Evolutionary conservation across 2,329 filamentous ascomycete species (phyloP).

Genomic region (Chaetomiaceae sp.): DNA sequence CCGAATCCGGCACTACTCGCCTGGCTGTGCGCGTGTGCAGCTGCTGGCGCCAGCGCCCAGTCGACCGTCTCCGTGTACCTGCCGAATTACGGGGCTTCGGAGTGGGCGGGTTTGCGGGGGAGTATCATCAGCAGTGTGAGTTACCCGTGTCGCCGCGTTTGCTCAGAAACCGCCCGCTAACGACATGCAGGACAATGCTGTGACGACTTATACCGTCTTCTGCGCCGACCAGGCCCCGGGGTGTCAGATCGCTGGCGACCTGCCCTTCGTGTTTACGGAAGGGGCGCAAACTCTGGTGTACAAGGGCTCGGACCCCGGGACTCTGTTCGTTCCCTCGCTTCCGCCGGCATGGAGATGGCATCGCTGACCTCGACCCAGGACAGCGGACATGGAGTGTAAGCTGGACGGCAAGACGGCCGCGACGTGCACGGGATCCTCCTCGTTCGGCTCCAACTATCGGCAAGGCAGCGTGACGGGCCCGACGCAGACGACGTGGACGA

Average conservation of each 20-base stretch:
- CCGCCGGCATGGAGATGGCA: not conserved
- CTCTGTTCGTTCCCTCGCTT: constrained; percentile 34
- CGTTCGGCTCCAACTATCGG: constrained; percentile 37
- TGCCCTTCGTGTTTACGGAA: constrained; percentile 45
- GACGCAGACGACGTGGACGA: constrained; percentile 43
- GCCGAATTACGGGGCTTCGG: constrained; percentile 39
- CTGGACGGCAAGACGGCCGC: constrained; percentile 41
- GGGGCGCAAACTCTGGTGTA: constrained; percentile 43
- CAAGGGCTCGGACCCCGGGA: constrained; percentile 40
- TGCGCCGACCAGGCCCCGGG: constrained; percentile 40
- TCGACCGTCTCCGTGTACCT: constrained; percentile 44
- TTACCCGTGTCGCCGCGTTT: not conserved
- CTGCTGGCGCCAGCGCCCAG: constrained; percentile 8
- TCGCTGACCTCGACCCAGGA: constrained; percentile 31
- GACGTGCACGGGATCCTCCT: constrained; percentile 47
- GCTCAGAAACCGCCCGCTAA: not conserved
- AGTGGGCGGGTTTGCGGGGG: constrained; percentile 43
- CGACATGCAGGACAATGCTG: constrained; percentile 33
- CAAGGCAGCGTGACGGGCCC: constrained; percentile 39
- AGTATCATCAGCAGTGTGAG: constrained; percentile 43
- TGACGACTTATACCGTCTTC: constrained; percentile 48
- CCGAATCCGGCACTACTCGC: constrained; percentile 6
- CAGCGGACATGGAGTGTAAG: constrained; percentile 41
- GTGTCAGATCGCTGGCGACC: constrained; percentile 43
- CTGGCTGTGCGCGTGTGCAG: constrained; percentile 16